A percentile compares a stretch with the other conserved stretches of the same genome.
Evolutionary conservation across 495 filamentous ascomycete species (phyloP).

Genomic region (Hypoxylon cercidicola): DNA sequence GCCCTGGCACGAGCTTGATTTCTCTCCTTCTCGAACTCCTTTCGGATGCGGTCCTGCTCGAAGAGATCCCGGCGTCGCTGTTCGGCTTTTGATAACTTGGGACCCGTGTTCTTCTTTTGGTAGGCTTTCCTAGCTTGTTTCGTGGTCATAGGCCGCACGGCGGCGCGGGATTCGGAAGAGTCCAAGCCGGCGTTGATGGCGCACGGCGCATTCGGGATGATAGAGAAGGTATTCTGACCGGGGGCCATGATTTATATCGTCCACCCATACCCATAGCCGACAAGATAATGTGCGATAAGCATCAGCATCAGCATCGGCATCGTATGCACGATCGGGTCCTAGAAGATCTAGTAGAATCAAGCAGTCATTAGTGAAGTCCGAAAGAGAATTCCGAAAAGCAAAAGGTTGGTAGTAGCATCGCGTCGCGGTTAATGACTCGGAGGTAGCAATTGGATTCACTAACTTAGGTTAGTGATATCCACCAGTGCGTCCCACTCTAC

Average conservation of each 20-base stretch:
- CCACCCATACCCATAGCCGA: conserved; percentile 19
- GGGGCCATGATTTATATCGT: conserved; percentile 33
- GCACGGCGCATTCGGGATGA: conserved; percentile 44
- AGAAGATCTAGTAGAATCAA: too few relatives aligned
- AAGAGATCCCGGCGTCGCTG: conserved; percentile 51
- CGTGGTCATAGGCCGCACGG: conserved; percentile 55
- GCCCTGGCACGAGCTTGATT: conserved; percentile 47
- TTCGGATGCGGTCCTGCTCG: conserved; percentile 57
- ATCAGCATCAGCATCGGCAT: conserved; percentile 30
- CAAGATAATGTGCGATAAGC: conserved; percentile 11
- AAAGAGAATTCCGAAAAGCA: background rate
- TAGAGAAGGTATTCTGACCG: conserved; percentile 47
- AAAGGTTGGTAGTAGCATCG: background rate
- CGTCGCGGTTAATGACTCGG: conserved; percentile 15
- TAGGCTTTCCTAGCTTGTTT: conserved; percentile 57
- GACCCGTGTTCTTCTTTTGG: conserved; percentile 43
- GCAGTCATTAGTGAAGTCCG: background rate
- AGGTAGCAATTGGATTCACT: too few relatives aligned
- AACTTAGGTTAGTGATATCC: background rate
- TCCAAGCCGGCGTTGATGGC: conserved; percentile 36
- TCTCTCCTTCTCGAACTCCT: conserved; percentile 58
- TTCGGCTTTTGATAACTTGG: conserved; percentile 54
- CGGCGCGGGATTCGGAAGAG: conserved; percentile 10
- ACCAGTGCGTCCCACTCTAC: conserved; percentile 22
- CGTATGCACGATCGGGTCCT: conserved; percentile 11